Conservation (phyloP, 2,329 filamentous ascomycete genomes). For the Fusarium succisae region DNA sequence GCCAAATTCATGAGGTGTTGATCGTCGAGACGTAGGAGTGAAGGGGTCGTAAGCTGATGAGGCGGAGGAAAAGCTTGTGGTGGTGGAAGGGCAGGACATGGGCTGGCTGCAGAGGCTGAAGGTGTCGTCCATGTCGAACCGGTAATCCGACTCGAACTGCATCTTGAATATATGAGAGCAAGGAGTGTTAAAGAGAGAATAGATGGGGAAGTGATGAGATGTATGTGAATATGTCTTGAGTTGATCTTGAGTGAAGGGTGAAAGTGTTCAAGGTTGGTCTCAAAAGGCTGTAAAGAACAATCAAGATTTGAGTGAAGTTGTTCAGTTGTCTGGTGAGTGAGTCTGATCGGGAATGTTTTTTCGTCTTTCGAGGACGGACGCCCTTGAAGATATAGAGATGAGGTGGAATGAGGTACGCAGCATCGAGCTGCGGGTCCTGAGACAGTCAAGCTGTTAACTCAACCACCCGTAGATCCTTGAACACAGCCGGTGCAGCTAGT, state of each 20-base stretch:
- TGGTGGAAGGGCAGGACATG: constrained; percentile 49
- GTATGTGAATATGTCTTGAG: constrained; percentile 23
- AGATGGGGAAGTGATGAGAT: constrained; percentile 1
- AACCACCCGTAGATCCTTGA: constrained; percentile 45
- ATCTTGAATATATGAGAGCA: constrained; percentile 39
- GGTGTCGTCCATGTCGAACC: constrained; percentile 53
- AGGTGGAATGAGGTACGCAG: constrained; percentile 50
- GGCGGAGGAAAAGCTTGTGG: constrained; percentile 52
- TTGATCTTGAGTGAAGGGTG: constrained; percentile 27
- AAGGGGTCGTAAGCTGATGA: constrained; percentile 55
- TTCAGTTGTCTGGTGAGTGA: constrained; percentile 36
- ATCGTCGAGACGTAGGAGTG: constrained; percentile 56
- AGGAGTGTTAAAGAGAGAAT: constrained; percentile 15
- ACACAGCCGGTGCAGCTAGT: constrained; percentile 41
- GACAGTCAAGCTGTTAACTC: constrained; percentile 50
- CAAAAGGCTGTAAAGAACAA: constrained; percentile 29
- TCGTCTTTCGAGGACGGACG: constrained; percentile 46
- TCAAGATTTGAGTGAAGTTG: constrained; percentile 20
- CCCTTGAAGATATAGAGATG: constrained; percentile 54
- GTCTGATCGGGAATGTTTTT: constrained; percentile 50
- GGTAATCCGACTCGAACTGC: constrained; percentile 52
- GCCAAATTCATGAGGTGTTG: constrained; percentile 52
- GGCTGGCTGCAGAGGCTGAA: constrained; percentile 51
- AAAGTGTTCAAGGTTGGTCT: constrained; percentile 25
- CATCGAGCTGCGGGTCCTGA: constrained; percentile 45